Evolutionary conservation across 73 alveolate genomes (phyloP), one percentile per base, ranked within the genome.

Genomic region (Uronychia setigera): DNA sequence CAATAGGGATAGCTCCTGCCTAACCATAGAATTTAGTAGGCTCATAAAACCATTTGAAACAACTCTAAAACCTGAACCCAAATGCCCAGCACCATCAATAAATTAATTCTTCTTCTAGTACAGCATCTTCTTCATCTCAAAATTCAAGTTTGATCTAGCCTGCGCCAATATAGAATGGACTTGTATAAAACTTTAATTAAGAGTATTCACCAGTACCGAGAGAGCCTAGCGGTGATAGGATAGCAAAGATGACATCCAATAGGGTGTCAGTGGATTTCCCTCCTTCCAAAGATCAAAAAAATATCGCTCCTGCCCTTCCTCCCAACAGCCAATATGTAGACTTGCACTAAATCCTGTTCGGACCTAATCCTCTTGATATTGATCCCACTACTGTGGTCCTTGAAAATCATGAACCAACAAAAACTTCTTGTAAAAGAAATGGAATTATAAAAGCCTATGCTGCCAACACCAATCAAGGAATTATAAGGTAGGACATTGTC

Each of bases 301-400:
- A 19, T 19, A 11, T 19, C 67, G 67, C 67, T 19, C 5, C 67
- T 19, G 67, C 67, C 67, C 67, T n/a, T n/a, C 67, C 67, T 11
- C n/a, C 67, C 5, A 46, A 46, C 19, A 19, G 67, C 67, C 67
- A 46, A 46, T 46, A 46, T 19, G 67, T 46, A 46, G 67, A 46
- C 67, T 19, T 46, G 67, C 67, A 46, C 19, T 19, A 46, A 19
- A 46, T 46, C 67, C 67, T 90, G 35, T 90, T 90, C 80, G 95
- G 95, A 33, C 31, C 88, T 13, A 90, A 90, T 58, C 87, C 92
- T 0, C 90, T 88, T 0, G 80, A 85, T 0, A 85, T 84, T 26
- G 88, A 80, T 59, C 95, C 95, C 27, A 57, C 80, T 32, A n/a
- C n/a, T n/a, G n/a, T n/a, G n/a, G n/a, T n/a, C n/a, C n/a, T n/a